phyloP scores from a whole-genome alignment of 257 asterid genomes.

The Plectranthus barbatus region DNA sequence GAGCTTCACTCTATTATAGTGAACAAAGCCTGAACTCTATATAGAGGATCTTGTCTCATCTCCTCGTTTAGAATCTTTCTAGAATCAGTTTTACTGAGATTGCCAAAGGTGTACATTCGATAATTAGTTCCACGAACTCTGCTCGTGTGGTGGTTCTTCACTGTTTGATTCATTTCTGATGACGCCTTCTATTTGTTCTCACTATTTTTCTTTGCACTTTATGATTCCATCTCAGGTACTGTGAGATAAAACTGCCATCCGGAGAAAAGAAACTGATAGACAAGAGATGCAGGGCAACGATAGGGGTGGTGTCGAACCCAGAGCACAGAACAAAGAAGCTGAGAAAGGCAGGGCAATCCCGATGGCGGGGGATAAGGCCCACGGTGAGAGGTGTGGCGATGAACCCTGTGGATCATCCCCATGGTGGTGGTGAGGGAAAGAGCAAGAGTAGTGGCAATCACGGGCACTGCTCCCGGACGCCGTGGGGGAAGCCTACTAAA shows the following conservation, averaged over 20 bases:
- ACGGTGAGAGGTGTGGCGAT: constrained; percentile 85
- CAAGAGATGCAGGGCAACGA: constrained; percentile 56
- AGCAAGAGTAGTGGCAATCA: constrained; percentile 83
- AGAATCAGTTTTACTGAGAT: neutral
- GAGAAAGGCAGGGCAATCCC: constrained; percentile 69
- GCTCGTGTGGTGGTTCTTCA: neutral
- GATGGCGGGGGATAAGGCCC: constrained; percentile 83
- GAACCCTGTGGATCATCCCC: constrained; percentile 87
- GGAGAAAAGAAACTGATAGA: constrained; percentile 61
- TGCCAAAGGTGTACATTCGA: neutral
- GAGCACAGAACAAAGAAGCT: constrained; percentile 60
- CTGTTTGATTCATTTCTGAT: neutral
- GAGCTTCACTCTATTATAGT: neutral
- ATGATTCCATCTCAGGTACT: constrained; percentile 28
- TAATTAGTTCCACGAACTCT: neutral
- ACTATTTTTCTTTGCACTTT: neutral
- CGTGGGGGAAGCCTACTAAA: constrained; percentile 92
- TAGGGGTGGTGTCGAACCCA: constrained; percentile 54
- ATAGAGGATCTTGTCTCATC: neutral
- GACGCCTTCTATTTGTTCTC: neutral
- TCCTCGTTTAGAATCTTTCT: neutral
- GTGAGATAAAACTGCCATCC: constrained; percentile 67
- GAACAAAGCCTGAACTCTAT: neutral
- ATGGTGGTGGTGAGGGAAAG: constrained; percentile 93
- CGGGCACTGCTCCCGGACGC: constrained; percentile 54